phyloP scores from a whole-genome alignment of 1,284 basidiomycete species.

The Malassezia brasiliensis region DNA sequence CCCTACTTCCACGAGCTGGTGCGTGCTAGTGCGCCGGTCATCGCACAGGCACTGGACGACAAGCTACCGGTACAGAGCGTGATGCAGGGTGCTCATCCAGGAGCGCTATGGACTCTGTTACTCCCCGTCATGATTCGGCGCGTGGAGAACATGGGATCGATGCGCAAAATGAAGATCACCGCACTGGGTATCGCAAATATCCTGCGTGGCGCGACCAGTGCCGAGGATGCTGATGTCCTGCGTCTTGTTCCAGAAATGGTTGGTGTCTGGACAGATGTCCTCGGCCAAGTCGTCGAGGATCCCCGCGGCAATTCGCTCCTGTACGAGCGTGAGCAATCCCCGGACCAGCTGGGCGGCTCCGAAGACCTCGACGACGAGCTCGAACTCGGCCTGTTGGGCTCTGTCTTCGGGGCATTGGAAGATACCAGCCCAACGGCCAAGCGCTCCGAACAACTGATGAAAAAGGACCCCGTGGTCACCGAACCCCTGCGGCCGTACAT shows the following conservation, averaged over 20 bases:
- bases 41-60: constrained; percentile 7
- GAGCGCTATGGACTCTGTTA: constrained; percentile 18
- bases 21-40: constrained; percentile 15
- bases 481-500: constrained; percentile 25
- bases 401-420: constrained; percentile 29
- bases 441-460: constrained; percentile 1
- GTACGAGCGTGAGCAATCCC: constrained; percentile 9
- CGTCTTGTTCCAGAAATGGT: constrained; percentile 27
- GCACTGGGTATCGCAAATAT: constrained; percentile 30
- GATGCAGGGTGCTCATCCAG: background rate
- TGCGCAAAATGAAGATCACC: constrained; percentile 29
- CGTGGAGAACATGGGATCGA: constrained; percentile 38
- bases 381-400: constrained; percentile 18
- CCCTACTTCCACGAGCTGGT: constrained; percentile 29
- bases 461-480: constrained; percentile 23
- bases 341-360: background rate
- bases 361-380: constrained; percentile 5
- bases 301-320: background rate
- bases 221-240: constrained; percentile 15
- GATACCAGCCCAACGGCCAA: constrained; percentile 25
- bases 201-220: constrained; percentile 9
- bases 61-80: background rate
- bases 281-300: constrained; percentile 33
- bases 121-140: constrained; percentile 22
- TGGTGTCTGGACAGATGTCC: constrained; percentile 36